A percentile compares a stretch with the other conserved stretches of the same genome.
Conservation (phyloP, 352 stramenopile species). For the Pythium utonaiense region DNA sequence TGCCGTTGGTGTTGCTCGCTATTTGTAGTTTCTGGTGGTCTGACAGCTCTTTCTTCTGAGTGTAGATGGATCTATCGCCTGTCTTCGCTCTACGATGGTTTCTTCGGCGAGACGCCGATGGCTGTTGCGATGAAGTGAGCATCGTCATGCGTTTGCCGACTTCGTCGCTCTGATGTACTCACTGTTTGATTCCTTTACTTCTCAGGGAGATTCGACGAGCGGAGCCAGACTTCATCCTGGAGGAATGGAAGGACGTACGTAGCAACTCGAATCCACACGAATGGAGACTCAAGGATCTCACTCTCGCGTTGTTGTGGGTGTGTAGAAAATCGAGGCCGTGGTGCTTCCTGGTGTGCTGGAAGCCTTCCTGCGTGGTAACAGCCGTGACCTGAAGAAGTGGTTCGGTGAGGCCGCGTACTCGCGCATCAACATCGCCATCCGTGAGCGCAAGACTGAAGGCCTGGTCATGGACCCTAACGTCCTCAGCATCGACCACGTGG, state of each 20-base stretch:
- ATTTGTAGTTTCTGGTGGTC: background rate
- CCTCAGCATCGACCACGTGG: constrained; percentile 95
- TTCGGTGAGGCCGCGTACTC: constrained; percentile 94
- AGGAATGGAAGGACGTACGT: constrained; percentile 91
- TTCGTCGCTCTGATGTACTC: background rate
- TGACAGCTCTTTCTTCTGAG: background rate
- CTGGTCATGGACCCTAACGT: constrained; percentile 94
- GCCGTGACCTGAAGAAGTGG: constrained; percentile 95
- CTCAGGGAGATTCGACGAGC: constrained; percentile 90
- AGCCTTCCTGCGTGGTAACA: constrained; percentile 94
- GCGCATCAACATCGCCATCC: constrained; percentile 93
- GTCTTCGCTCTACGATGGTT: constrained; percentile 96
- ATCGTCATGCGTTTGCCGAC: no score
- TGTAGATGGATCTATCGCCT: constrained; percentile 93
- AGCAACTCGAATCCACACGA: no score
- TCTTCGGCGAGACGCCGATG: constrained; percentile 96
- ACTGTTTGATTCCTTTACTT: background rate
- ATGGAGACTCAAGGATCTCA: no score
- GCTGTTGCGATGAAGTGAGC: constrained; percentile 88
- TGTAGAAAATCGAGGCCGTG: constrained; percentile 87
- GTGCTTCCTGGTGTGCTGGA: constrained; percentile 94
- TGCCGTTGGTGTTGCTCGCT: no score
- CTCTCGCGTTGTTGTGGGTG: background rate
- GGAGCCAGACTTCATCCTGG: constrained; percentile 96
- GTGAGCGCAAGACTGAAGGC: constrained; percentile 93